Evolutionary conservation across 2,329 filamentous ascomycete genomes (phyloP).

Genomic region (Colletotrichum sp.): DNA sequence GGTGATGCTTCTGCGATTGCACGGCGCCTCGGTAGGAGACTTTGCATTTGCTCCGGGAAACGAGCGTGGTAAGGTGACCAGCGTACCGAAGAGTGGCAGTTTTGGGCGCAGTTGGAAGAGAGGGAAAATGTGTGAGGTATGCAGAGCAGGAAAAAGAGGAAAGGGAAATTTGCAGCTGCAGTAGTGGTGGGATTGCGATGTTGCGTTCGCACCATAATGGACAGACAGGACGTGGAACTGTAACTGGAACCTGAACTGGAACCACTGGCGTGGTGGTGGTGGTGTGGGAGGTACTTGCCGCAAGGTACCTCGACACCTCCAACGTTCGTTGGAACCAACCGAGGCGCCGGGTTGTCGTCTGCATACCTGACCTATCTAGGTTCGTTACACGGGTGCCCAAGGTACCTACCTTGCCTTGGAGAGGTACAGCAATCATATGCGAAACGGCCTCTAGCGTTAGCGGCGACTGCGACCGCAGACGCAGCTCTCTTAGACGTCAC

Average conservation of each 20-base stretch:
- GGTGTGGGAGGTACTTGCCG: constrained; percentile 1
- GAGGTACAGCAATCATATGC: not conserved
- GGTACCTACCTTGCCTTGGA: not conserved
- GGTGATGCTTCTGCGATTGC: constrained; percentile 3
- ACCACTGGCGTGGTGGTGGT: constrained; percentile 7
- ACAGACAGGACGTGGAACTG: constrained; percentile 9
- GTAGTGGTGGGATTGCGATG: constrained; percentile 13
- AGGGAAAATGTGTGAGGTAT: not conserved
- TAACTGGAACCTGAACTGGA: constrained; percentile 18
- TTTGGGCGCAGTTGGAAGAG: not conserved
- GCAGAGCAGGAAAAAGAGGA: not conserved
- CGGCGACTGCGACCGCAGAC: not conserved
- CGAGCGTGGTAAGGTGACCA: not conserved
- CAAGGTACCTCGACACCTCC: not conserved
- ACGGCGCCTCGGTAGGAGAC: not conserved
- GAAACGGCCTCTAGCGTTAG: not conserved
- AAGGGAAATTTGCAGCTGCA: constrained; percentile 9
- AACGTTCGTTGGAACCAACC: not conserved
- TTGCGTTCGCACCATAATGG: constrained; percentile 11
- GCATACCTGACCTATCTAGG: not conserved
- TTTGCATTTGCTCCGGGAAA: constrained; percentile 1
- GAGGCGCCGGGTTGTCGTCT: not conserved
- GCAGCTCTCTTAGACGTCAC: not conserved
- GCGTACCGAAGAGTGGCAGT: not conserved
- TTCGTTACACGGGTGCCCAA: not conserved